phyloP scores from a whole-genome alignment of 306 rosid species.

The Macrotyloma uniflorum region DNA sequence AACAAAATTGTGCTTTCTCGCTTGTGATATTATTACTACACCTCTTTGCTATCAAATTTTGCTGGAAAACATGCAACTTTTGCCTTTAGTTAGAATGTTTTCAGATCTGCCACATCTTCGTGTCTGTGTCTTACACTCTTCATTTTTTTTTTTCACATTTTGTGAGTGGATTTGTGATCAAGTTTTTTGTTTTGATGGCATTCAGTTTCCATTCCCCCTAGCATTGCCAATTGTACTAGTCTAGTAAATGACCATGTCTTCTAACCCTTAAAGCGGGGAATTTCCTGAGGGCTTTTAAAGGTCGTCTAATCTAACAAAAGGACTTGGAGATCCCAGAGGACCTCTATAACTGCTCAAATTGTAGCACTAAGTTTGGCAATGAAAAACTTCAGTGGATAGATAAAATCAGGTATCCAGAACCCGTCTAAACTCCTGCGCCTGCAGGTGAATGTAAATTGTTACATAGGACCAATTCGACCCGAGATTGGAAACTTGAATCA shows the following conservation, averaged over 20 bases:
- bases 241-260: conserved; percentile 47
- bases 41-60: background rate
- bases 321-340: conserved; percentile 76
- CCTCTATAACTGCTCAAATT: conserved; percentile 70
- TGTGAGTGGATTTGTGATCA: background rate
- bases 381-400: conserved; percentile 58
- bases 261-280: conserved; percentile 54
- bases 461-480: conserved; percentile 65
- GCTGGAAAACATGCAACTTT: conserved; percentile 1
- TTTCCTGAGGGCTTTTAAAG: conserved; percentile 68
- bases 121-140: background rate
- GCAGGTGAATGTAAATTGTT: conserved; percentile 48
- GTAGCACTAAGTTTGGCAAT: conserved; percentile 48
- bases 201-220: conserved; percentile 67
- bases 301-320: conserved; percentile 58
- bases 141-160: no score
- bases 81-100: background rate
- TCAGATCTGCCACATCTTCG: background rate
- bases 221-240: conserved; percentile 68
- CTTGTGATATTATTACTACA: background rate
- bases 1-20: background rate
- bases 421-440: conserved; percentile 52
- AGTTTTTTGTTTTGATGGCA: conserved; percentile 45
- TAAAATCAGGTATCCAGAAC: conserved; percentile 61
- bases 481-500: conserved; percentile 68